These are phyloP conservation scores for Vaccinium vitisidaea DNA, from an alignment of 148 eudicot genomes.

Conservation along the genomic window DNA sequence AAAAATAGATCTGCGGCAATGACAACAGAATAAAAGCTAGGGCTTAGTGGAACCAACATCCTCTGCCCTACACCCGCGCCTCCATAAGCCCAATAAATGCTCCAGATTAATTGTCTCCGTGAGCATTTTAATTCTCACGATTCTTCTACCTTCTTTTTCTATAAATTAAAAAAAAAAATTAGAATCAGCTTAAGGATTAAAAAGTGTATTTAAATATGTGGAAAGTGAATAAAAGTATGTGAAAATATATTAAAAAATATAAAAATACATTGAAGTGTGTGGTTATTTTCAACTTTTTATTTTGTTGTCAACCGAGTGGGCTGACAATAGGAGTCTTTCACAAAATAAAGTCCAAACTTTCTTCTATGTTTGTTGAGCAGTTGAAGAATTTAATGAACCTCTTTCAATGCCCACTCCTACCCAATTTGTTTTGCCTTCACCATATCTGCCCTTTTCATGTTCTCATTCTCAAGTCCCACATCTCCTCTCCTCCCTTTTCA, in stretches of 20 bases:
- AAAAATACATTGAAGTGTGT: too few relatives aligned
- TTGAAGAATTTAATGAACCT: slow-evolving; percentile 28
- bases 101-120: slow-evolving; percentile 21
- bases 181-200: too few relatives aligned
- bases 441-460: background rate
- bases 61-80: slow-evolving; percentile 23
- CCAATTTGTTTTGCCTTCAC: background rate
- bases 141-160: slow-evolving; percentile 23
- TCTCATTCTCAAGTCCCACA: background rate
- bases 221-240: too few relatives aligned
- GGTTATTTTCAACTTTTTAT: too few relatives aligned
- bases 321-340: too few relatives aligned
- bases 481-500: background rate
- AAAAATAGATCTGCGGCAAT: background rate
- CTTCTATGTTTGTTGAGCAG: slow-evolving; percentile 23
- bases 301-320: too few relatives aligned
- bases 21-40: background rate
- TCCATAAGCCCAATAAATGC: slow-evolving; percentile 25
- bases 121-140: slow-evolving; percentile 19
- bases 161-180: too few relatives aligned
- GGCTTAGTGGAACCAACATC: slow-evolving; percentile 23
- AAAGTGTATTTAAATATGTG: too few relatives aligned
- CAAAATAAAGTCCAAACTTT: slow-evolving; percentile 18
- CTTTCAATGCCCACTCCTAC: background rate
- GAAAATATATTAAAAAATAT: too few relatives aligned